Percentiles rank a stretch among this genome's conserved stretches.
Evolutionary conservation across 176 grass and related monocot species (phyloP).

Genomic region (Eleusine indica): DNA sequence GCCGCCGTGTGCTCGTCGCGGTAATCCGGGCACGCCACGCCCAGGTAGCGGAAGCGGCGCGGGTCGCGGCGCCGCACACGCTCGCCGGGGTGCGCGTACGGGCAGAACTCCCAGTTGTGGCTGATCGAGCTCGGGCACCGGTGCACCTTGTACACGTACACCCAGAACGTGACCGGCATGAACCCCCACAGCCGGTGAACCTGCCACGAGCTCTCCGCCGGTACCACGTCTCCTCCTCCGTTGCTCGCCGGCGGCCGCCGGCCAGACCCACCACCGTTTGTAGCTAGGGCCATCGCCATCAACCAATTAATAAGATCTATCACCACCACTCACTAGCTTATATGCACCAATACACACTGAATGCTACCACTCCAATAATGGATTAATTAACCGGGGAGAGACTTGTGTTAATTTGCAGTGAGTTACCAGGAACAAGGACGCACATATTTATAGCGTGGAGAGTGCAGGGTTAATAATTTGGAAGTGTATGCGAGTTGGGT

Average conservation of each 20-base stretch:
- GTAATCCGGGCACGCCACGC: constrained; percentile 48
- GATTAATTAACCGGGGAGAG: background rate
- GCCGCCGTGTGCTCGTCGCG: background rate
- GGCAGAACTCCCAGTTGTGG: constrained; percentile 70
- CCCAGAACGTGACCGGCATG: constrained; percentile 60
- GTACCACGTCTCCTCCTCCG: too few relatives aligned
- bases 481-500: background rate
- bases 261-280: too few relatives aligned
- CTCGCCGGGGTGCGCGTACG: constrained; percentile 63
- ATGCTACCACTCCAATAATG: background rate
- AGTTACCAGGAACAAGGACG: background rate
- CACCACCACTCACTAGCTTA: too few relatives aligned
- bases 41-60: constrained; percentile 41
- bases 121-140: constrained; percentile 31
- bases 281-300: constrained; percentile 2
- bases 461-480: background rate
- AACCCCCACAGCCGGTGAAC: constrained; percentile 39
- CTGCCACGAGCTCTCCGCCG: constrained; percentile 10
- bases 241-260: too few relatives aligned
- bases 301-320: too few relatives aligned
- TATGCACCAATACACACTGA: background rate
- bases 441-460: background rate
- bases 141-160: constrained; percentile 66
- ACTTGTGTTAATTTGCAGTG: background rate
- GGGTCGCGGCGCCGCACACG: constrained; percentile 57